A percentile compares a stretch with the other conserved stretches of the same genome.
Conservation (phyloP, 495 filamentous ascomycete genomes). For the Aspergillus homomorphus region DNA sequence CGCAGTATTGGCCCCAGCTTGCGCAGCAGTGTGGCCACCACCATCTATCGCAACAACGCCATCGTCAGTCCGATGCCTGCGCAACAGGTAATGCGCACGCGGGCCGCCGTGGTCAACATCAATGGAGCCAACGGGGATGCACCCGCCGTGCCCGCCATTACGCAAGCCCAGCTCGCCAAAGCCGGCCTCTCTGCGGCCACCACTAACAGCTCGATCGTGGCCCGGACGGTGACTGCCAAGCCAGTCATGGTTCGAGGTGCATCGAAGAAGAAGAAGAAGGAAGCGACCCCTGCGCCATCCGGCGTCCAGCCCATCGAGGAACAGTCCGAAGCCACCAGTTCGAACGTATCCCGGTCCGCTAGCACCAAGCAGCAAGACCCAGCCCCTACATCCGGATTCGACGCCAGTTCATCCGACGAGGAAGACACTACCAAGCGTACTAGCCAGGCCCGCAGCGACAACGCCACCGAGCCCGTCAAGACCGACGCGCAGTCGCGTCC, state of each 20-base stretch:
- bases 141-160: slow-evolving; percentile 54
- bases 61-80: slow-evolving; percentile 77
- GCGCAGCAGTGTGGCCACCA: slow-evolving; percentile 83
- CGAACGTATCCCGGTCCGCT: slow-evolving; percentile 9
- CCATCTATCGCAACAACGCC: slow-evolving; percentile 85
- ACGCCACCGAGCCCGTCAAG: slow-evolving; percentile 1
- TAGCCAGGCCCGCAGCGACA: slow-evolving; percentile 13
- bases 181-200: slow-evolving; percentile 35
- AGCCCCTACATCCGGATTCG: slow-evolving; percentile 33
- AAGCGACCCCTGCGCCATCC: slow-evolving; percentile 6
- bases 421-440: slow-evolving; percentile 23
- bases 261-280: slow-evolving; percentile 34
- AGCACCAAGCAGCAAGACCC: slow-evolving; percentile 21
- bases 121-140: slow-evolving; percentile 50
- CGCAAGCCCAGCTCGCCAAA: slow-evolving; percentile 43
- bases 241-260: slow-evolving; percentile 44
- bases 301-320: slow-evolving; percentile 26
- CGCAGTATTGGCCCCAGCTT: slow-evolving; percentile 60
- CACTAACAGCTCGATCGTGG: slow-evolving; percentile 45
- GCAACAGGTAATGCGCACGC: slow-evolving; percentile 77
- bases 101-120: slow-evolving; percentile 87
- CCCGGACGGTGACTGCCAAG: slow-evolving; percentile 41
- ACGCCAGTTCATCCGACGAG: slow-evolving; percentile 40
- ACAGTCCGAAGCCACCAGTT: slow-evolving; percentile 19
- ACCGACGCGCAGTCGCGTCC: slow-evolving; percentile 22